These are phyloP conservation scores for Aspergillus heteromorphus DNA, from an alignment of 495 filamentous ascomycete species.

Conservation along the genomic window DNA sequence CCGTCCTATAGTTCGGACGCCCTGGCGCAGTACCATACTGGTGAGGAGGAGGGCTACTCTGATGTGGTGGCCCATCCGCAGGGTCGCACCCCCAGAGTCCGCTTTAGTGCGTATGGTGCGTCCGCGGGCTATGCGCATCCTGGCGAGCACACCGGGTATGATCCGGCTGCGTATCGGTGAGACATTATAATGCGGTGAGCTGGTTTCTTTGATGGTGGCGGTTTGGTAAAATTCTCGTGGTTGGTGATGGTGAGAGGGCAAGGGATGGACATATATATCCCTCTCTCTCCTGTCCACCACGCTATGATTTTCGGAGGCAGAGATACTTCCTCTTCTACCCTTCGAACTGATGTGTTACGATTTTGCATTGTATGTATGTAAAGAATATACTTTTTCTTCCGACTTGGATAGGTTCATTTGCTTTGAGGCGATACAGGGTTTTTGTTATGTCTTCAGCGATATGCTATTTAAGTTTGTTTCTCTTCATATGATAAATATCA, in stretches of 20 bases:
- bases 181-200: not conserved
- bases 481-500: not conserved
- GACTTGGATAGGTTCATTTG: not conserved
- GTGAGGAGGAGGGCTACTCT: slow-evolving; percentile 28
- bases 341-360: slow-evolving; percentile 11
- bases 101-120: slow-evolving; percentile 20
- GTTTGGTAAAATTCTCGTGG: too few relatives aligned
- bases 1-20: slow-evolving; percentile 9
- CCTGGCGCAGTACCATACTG: slow-evolving; percentile 20
- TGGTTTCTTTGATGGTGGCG: too few relatives aligned
- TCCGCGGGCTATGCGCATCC: slow-evolving; percentile 16
- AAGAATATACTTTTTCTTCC: not conserved
- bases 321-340: not conserved
- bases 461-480: not conserved
- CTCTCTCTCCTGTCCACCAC: too few relatives aligned
- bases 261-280: too few relatives aligned
- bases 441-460: not conserved
- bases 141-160: slow-evolving; percentile 29
- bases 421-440: not conserved
- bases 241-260: too few relatives aligned
- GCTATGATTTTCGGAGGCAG: too few relatives aligned
- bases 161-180: slow-evolving; percentile 31
- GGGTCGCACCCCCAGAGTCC: slow-evolving; percentile 9
- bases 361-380: slow-evolving; percentile 7
- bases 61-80: slow-evolving; percentile 17